Percentiles rank a stretch among this genome's conserved stretches.
Evolutionary conservation across 768 basidiomycete species (phyloP).

Genomic region (Panaeolus cyanescens): DNA sequence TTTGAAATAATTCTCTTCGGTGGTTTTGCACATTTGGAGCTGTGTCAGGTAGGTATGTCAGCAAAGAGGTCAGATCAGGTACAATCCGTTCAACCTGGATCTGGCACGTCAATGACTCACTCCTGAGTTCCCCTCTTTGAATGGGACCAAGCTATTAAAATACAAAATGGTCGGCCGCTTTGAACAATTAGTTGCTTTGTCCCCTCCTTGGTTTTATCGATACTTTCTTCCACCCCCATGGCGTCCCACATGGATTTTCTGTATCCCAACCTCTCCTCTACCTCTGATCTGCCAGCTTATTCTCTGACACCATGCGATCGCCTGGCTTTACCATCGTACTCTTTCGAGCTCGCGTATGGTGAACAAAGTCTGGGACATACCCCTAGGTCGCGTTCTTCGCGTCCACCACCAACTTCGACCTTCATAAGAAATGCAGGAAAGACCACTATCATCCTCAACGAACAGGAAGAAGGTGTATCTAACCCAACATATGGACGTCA

Average conservation of each 20-base stretch:
- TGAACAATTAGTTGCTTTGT: neutral
- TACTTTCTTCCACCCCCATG: neutral
- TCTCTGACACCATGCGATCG: slow-evolving; percentile 32
- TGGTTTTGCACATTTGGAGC: slow-evolving; percentile 2
- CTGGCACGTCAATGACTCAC: slow-evolving; percentile 9
- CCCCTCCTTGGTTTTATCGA: neutral
- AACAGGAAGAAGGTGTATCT: slow-evolving; percentile 41
- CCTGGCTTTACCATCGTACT: slow-evolving; percentile 58
- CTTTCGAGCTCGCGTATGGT: slow-evolving; percentile 49
- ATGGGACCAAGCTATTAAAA: neutral
- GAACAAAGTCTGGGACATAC: slow-evolving; percentile 58
- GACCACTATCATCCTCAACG: slow-evolving; percentile 43
- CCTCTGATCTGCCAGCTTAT: slow-evolving; percentile 48
- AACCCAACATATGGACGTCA: slow-evolving; percentile 49
- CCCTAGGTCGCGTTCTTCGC: slow-evolving; percentile 27
- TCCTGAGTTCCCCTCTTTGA: slow-evolving; percentile 2
- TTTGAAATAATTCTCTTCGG: neutral
- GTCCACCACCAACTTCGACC: slow-evolving; percentile 35
- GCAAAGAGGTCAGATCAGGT: slow-evolving; percentile 5
- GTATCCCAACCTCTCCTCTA: slow-evolving; percentile 2
- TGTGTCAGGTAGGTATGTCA: neutral
- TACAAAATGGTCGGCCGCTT: neutral
- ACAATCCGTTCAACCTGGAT: slow-evolving; percentile 1
- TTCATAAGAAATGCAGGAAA: slow-evolving; percentile 41
- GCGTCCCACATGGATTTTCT: slow-evolving; percentile 17